Percentiles rank a stretch among this genome's conserved stretches.
phyloP scores from a whole-genome alignment of 176 grass and related monocot genomes.

The Guadua angustifolia region DNA sequence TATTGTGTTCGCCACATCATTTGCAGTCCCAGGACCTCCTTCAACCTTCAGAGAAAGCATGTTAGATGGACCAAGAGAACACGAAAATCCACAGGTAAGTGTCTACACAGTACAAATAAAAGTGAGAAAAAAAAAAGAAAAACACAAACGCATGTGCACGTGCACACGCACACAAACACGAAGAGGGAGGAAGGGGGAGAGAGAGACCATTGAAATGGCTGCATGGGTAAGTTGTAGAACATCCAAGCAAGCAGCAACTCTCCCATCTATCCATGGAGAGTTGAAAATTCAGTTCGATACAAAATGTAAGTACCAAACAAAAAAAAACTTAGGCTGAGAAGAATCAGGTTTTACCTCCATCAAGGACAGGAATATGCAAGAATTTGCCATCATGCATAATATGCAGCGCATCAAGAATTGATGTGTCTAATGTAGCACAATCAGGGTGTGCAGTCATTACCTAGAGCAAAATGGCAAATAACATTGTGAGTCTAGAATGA shows the following conservation, averaged over 20 bases:
- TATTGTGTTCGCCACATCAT: slow-evolving; percentile 82
- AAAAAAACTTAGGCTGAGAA: slow-evolving; percentile 13
- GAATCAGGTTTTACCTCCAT: slow-evolving; percentile 65
- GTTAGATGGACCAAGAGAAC: slow-evolving; percentile 18
- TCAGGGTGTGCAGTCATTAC: slow-evolving; percentile 91
- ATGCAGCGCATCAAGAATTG: slow-evolving; percentile 96
- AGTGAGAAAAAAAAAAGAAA: neutral
- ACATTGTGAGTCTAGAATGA: slow-evolving; percentile 41
- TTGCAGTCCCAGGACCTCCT: slow-evolving; percentile 67
- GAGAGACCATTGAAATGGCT: slow-evolving; percentile 86
- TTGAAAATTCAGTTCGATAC: slow-evolving; percentile 28
- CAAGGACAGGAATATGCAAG: slow-evolving; percentile 92
- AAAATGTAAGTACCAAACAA: slow-evolving; percentile 25
- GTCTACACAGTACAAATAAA: neutral
- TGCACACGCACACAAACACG: neutral
- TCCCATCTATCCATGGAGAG: slow-evolving; percentile 58
- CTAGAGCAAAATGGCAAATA: slow-evolving; percentile 51
- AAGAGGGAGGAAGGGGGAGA: neutral
- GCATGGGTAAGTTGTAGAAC: slow-evolving; percentile 97
- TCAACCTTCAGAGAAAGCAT: slow-evolving; percentile 61
- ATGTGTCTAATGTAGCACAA: slow-evolving; percentile 71
- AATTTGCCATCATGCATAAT: slow-evolving; percentile 95
- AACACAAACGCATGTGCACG: neutral
- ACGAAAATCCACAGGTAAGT: neutral
- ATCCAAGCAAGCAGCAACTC: slow-evolving; percentile 86